Evolutionary conservation across 2,329 filamentous ascomycete species (phyloP).

Genomic region (Trichoderma hamatum): DNA sequence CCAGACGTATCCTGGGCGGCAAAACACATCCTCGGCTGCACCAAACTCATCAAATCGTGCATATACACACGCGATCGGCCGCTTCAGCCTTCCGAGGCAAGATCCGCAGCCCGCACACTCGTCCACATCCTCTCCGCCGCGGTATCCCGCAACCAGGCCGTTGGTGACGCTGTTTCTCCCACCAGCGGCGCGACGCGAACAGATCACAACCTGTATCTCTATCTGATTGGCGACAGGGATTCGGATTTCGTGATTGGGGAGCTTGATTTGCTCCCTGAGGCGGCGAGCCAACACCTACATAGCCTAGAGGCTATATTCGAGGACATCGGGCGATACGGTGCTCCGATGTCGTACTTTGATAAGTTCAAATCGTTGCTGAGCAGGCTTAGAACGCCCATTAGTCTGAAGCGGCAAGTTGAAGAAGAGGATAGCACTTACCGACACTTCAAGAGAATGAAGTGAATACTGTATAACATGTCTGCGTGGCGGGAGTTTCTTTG

Average conservation of each 20-base stretch:
- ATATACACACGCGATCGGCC: conserved; percentile 46
- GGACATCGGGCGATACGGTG: conserved; percentile 40
- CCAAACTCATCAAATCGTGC: conserved; percentile 47
- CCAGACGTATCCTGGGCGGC: conserved; percentile 54
- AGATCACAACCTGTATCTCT: conserved; percentile 52
- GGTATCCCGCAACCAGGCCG: conserved; percentile 41
- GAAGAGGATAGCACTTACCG: conserved; percentile 30
- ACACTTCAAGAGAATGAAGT: conserved; percentile 43
- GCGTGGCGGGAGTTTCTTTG: background rate
- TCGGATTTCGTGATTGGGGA: conserved; percentile 50
- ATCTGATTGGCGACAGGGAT: conserved; percentile 51
- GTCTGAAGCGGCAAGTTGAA: conserved; percentile 39
- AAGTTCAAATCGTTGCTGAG: conserved; percentile 40
- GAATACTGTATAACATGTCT: conserved; percentile 19
- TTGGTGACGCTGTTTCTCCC: background rate
- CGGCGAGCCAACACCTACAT: conserved; percentile 48
- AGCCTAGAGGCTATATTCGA: conserved; percentile 42
- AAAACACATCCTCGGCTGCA: conserved; percentile 48
- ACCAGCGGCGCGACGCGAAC: conserved; percentile 32
- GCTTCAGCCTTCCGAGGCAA: conserved; percentile 44
- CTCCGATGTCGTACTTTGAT: conserved; percentile 42
- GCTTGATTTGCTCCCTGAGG: conserved; percentile 49
- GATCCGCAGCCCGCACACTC: conserved; percentile 52
- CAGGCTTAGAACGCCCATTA: conserved; percentile 38
- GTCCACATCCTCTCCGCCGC: conserved; percentile 53